Evolutionary conservation across 2,329 filamentous ascomycete species (phyloP), one percentile per base, ranked within the genome.

Genomic region (Furcasterigmium furcatum): DNA sequence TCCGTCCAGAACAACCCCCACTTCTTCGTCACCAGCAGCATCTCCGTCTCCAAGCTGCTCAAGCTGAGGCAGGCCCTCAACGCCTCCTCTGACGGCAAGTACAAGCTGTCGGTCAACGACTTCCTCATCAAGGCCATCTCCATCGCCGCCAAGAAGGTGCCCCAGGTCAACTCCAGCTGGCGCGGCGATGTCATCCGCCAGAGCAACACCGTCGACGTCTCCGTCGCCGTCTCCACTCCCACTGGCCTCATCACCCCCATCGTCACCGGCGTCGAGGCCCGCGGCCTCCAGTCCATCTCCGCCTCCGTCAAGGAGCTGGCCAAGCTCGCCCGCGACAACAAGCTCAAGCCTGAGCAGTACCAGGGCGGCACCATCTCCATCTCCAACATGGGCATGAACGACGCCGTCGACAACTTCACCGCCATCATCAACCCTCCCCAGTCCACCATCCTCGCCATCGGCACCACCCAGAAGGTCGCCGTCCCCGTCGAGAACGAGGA

Each of bases 321-420:
- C 65, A 96, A 95, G 84, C 89, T 90, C 67, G 94, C 94, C 52
- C 84, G 91, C 51, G 94, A 97, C 58, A 88, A 89, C 74, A 99
- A 97, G 84, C 87, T 99, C 60, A 97, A 97, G 86, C 94, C 94
- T 40, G 92, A 99, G 71, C 91, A 99, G 74, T 99, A 95, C 84
- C 92, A 96, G 79, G 94, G 94, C 46, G 94, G 94, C 67, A 95
- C 90, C 67, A 96, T 99, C 74, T 96, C 92, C 70, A 97, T 99
- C 73, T 95, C 89, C 75, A 99, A 99, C 84, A 95, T 99, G 94
- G 94, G 94, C 71, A 99, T 99, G 94, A 99, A 99, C 82, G 65
- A 85, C 40, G 92, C 94, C 42, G 86, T 99, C 52, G 91, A 97
- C 73, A 84, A 91, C 67, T 99, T 99, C 76, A 97, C 94, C 43